These are phyloP conservation scores for Cladosporium sp. DNA, from an alignment of 2,329 filamentous ascomycete species.

Conservation along the genomic window DNA sequence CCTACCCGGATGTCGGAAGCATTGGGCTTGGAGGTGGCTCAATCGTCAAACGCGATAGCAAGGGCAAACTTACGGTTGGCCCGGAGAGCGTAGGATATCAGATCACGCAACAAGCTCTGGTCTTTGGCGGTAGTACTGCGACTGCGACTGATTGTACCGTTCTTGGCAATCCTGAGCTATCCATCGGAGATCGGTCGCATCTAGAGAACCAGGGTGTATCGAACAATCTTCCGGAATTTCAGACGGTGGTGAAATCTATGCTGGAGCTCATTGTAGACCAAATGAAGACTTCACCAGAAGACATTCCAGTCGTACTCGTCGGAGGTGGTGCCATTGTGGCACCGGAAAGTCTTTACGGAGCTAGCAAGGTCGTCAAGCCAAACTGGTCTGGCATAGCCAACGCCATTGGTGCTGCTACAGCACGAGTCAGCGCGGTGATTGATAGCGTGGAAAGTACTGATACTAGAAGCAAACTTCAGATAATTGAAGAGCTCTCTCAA, in stretches of 20 bases:
- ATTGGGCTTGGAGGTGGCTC: constrained; percentile 59
- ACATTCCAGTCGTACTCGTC: constrained; percentile 58
- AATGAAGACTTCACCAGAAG: constrained; percentile 60
- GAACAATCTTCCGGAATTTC: not conserved
- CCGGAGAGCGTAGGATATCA: constrained; percentile 61
- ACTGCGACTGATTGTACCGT: constrained; percentile 57
- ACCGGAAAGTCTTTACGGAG: constrained; percentile 52
- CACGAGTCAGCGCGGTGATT: constrained; percentile 50
- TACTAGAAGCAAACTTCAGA: constrained; percentile 23
- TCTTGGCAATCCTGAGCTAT: constrained; percentile 24
- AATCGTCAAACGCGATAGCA: constrained; percentile 42
- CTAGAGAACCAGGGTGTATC: not conserved
- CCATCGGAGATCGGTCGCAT: no score
- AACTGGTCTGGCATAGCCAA: constrained; percentile 59
- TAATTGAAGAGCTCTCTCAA: constrained; percentile 35
- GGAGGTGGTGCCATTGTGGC: constrained; percentile 60
- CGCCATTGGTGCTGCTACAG: constrained; percentile 61
- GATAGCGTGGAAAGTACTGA: constrained; percentile 38
- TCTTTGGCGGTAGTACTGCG: constrained; percentile 54
- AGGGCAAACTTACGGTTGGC: constrained; percentile 46
- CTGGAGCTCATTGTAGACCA: constrained; percentile 56
- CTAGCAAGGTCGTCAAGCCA: constrained; percentile 54
- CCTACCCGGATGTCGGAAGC: constrained; percentile 53
- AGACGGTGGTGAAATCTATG: constrained; percentile 43
- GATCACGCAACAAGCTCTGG: constrained; percentile 49